Evolutionary conservation across 176 grass and related monocot species (phyloP).

Genomic region (Metroxylon sagu): DNA sequence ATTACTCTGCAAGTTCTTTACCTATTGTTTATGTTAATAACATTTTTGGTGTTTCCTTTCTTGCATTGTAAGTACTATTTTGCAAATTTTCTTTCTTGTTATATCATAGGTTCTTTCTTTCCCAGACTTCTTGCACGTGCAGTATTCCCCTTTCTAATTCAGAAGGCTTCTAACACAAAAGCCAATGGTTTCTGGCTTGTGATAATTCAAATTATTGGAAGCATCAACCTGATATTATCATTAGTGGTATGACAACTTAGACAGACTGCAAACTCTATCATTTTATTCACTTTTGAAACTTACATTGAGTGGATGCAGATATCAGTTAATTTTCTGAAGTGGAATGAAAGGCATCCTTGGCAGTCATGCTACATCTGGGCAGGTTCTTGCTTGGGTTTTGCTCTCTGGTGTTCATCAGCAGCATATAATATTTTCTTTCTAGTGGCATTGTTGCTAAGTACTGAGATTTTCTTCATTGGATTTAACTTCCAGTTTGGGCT

Average conservation of each 20-base stretch:
- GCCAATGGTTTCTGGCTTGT: background rate
- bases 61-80: no score
- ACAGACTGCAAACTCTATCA: no score
- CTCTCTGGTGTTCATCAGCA: background rate
- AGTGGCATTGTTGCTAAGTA: no score
- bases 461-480: background rate
- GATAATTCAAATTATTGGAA: constrained; percentile 4
- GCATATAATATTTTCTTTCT: no score
- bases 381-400: background rate
- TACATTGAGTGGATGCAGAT: background rate
- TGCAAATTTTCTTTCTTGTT: no score
- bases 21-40: no score
- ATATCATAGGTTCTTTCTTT: no score
- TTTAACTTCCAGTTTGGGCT: constrained; percentile 6
- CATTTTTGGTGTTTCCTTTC: no score
- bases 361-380: constrained; percentile 6
- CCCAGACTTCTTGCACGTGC: background rate
- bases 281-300: constrained; percentile 1
- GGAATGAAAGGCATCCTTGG: background rate
- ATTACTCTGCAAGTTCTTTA: no score
- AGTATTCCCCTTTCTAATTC: background rate
- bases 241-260: background rate
- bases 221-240: constrained; percentile 2
- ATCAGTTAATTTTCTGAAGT: constrained; percentile 3
- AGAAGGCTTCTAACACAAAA: background rate